phyloP scores from a whole-genome alignment of 1,284 basidiomycete genomes.

The Tetrapyrgos nigripes region DNA sequence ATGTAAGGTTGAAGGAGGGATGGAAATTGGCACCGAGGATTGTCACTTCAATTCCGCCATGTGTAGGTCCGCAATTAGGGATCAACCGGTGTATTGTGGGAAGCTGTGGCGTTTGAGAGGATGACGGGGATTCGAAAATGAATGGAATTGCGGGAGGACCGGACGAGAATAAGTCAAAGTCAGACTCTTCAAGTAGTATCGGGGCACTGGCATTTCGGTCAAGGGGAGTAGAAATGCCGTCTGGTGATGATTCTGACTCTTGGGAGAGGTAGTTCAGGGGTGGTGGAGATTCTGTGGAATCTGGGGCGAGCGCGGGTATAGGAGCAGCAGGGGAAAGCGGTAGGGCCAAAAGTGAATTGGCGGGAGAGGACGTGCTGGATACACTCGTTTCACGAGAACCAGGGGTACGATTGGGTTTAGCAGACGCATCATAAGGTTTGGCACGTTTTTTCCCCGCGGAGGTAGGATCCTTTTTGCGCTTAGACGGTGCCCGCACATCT shows the following conservation, averaged over 20 bases:
- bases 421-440: slow-evolving; percentile 64
- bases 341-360: slow-evolving; percentile 48
- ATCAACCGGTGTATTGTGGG: slow-evolving; percentile 87
- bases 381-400: slow-evolving; percentile 58
- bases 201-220: slow-evolving; percentile 43
- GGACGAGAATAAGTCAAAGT: slow-evolving; percentile 8
- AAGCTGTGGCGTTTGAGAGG: slow-evolving; percentile 30
- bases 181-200: slow-evolving; percentile 29
- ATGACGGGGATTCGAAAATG: slow-evolving; percentile 24
- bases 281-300: slow-evolving; percentile 33
- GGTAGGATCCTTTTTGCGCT: slow-evolving; percentile 45
- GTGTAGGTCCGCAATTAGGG: slow-evolving; percentile 90
- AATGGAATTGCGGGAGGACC: slow-evolving; percentile 25
- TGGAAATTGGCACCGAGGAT: slow-evolving; percentile 92
- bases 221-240: slow-evolving; percentile 45
- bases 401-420: slow-evolving; percentile 45
- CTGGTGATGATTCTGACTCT: slow-evolving; percentile 50
- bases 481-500: slow-evolving; percentile 46
- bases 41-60: slow-evolving; percentile 95
- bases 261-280: slow-evolving; percentile 41
- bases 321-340: slow-evolving; percentile 33
- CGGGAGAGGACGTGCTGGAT: slow-evolving; percentile 55
- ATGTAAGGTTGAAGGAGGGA: slow-evolving; percentile 69
- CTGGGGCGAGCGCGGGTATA: slow-evolving; percentile 26
- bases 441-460: slow-evolving; percentile 47